A percentile compares a stretch with the other conserved stretches of the same genome.
These are phyloP conservation scores for Globisporangium camurandrum DNA, from an alignment of 352 stramenopile species.

Conservation along the genomic window DNA sequence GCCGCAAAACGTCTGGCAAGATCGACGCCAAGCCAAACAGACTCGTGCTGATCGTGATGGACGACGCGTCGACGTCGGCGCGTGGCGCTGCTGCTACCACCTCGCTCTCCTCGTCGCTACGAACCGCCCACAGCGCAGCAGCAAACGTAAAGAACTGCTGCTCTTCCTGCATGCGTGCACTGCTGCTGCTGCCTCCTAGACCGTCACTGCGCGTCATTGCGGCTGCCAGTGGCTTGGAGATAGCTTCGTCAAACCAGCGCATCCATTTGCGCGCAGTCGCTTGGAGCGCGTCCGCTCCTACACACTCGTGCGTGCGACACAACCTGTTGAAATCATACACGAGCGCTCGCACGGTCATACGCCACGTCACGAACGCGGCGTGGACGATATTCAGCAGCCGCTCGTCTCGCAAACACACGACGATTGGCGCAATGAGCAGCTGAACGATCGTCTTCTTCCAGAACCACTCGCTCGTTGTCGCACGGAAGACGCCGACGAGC, in stretches of 20 bases:
- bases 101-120: too few relatives aligned
- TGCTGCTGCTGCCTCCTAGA: background rate
- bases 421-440: conserved; percentile 40
- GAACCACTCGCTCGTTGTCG: conserved; percentile 39
- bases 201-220: conserved; percentile 8
- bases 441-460: conserved; percentile 47
- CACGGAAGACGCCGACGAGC: conserved; percentile 41
- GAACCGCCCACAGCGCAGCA: conserved; percentile 19
- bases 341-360: conserved; percentile 26
- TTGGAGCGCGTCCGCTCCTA: conserved; percentile 19
- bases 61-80: background rate
- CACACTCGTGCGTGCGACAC: background rate
- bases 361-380: conserved; percentile 40
- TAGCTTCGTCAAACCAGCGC: conserved; percentile 43
- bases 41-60: conserved; percentile 14
- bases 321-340: conserved; percentile 48
- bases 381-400: conserved; percentile 38
- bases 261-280: conserved; percentile 42
- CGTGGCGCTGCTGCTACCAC: background rate
- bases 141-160: conserved; percentile 23
- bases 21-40: conserved; percentile 43
- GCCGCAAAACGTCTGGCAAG: conserved; percentile 33
- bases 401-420: conserved; percentile 42
- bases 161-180: conserved; percentile 16
- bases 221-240: conserved; percentile 23